These are phyloP conservation scores for Planoprotostelium fungivorum DNA, from an alignment of 78 protist genomes.

Conservation along the genomic window DNA sequence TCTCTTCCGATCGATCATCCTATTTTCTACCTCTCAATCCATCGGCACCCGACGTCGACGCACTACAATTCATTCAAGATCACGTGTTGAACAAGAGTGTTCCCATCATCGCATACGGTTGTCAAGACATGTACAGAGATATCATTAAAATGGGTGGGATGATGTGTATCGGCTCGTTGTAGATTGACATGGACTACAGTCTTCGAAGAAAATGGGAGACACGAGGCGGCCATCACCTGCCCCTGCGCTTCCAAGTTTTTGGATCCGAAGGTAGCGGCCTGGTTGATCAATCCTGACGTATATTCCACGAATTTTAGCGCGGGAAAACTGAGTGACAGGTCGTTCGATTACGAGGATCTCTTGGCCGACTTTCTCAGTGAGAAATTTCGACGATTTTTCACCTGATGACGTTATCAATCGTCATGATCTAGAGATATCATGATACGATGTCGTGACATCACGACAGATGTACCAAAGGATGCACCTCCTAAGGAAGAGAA, in stretches of 20 bases:
- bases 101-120: neutral
- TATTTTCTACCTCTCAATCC: neutral
- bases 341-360: neutral
- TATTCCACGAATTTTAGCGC: neutral
- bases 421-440: too few species aligned
- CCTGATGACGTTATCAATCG: too few species aligned
- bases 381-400: neutral
- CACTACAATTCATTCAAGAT: neutral
- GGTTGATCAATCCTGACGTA: neutral
- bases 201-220: neutral
- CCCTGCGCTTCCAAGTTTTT: neutral
- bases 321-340: neutral
- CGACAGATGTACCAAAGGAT: too few species aligned
- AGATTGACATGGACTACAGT: neutral
- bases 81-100: neutral
- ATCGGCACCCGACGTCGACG: neutral
- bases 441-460: too few species aligned
- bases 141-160: neutral
- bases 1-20: neutral
- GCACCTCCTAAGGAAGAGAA: too few species aligned
- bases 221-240: neutral
- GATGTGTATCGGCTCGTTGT: neutral
- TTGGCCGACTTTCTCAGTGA: neutral
- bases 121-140: neutral
- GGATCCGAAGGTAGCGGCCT: neutral